A percentile compares a stretch with the other conserved stretches of the same genome.
phyloP scores from a whole-genome alignment of 495 filamentous ascomycete genomes.

The Stereocaulon alpinum region DNA sequence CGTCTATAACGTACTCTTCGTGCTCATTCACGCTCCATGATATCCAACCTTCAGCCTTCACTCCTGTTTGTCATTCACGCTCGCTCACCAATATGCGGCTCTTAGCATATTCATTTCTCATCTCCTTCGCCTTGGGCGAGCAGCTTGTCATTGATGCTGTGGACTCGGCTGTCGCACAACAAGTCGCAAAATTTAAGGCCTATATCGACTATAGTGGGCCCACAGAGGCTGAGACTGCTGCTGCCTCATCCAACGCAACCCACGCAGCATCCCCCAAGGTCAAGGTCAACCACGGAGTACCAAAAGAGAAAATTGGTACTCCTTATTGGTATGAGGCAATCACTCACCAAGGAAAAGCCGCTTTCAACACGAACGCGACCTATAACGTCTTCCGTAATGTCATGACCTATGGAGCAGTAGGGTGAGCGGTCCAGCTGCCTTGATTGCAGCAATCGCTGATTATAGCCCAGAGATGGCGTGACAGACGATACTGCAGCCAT shows the following conservation, averaged over 20 bases:
- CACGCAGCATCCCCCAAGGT: not conserved
- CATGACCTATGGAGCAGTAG: not conserved
- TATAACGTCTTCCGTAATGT: not conserved
- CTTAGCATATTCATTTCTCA: not conserved
- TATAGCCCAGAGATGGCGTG: conserved; percentile 40
- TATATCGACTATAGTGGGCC: not conserved
- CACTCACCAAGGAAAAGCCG: not conserved
- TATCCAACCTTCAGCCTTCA: not conserved
- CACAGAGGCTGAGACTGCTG: not conserved
- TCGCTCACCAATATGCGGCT: not conserved
- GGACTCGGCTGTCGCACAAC: not conserved
- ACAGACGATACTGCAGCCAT: conserved; percentile 58
- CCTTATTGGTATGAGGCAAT: conserved; percentile 1
- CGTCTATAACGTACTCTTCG: not conserved
- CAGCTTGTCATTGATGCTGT: conserved; percentile 4
- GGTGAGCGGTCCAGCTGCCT: not conserved
- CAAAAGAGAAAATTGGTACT: not conserved
- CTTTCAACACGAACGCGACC: not conserved
- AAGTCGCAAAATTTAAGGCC: not conserved
- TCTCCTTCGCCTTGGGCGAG: not conserved
- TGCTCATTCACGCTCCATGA: not conserved
- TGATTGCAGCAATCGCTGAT: not conserved
- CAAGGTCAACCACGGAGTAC: not conserved
- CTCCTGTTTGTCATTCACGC: not conserved
- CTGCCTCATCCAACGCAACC: not conserved